Conservation (phyloP, 2,329 filamentous ascomycete genomes). For the Aspergillus viridinutans region DNA sequence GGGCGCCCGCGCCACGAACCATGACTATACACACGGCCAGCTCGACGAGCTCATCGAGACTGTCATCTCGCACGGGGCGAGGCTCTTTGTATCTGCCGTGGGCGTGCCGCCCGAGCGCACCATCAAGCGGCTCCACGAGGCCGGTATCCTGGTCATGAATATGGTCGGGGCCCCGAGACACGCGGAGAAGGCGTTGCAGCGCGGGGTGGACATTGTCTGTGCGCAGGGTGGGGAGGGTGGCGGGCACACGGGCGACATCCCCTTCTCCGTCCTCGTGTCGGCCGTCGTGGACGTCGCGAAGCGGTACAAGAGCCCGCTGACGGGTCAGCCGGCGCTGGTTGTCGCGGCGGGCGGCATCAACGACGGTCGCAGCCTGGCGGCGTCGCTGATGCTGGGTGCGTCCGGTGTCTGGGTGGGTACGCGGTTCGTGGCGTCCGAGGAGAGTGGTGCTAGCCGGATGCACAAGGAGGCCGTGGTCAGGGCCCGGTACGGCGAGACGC, state of each 20-base stretch:
- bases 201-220: constrained; percentile 86
- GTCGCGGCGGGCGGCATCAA: constrained; percentile 85
- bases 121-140: constrained; percentile 71
- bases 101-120: constrained; percentile 74
- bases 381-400: constrained; percentile 81
- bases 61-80: constrained; percentile 76
- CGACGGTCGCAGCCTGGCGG: constrained; percentile 76
- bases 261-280: constrained; percentile 81
- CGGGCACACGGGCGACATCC: constrained; percentile 85
- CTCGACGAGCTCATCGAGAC: constrained; percentile 85
- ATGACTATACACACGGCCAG: constrained; percentile 89
- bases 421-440: constrained; percentile 76
- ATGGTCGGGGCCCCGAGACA: constrained; percentile 95
- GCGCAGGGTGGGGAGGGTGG: constrained; percentile 91
- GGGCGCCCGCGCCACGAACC: constrained; percentile 80
- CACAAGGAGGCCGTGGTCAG: constrained; percentile 81
- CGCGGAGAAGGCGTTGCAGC: constrained; percentile 78
- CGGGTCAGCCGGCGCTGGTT: constrained; percentile 68
- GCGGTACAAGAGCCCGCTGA: constrained; percentile 66
- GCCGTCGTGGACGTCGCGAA: constrained; percentile 79
- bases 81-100: constrained; percentile 81
- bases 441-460: constrained; percentile 73
- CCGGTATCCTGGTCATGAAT: constrained; percentile 86
- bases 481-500: constrained; percentile 75
- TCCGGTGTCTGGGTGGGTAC: constrained; percentile 92